Conservation (phyloP, 1,284 basidiomycete species). For the Agroathelia rolfsii region DNA sequence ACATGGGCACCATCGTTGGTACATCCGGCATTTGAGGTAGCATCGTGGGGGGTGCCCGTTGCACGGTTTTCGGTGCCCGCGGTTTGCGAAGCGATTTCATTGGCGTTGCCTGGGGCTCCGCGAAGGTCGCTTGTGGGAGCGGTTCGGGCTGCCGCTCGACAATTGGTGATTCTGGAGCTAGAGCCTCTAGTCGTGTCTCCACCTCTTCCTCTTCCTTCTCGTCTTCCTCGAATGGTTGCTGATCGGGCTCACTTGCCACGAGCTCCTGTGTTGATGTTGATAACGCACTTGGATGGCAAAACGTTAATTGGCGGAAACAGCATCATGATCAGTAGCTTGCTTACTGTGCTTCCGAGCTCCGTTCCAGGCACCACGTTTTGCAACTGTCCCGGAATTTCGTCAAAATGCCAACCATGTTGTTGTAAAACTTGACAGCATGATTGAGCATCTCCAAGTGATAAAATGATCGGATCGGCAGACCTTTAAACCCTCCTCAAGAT, state of each 20-base stretch:
- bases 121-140: slow-evolving; percentile 1
- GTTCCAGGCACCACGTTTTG: slow-evolving; percentile 60
- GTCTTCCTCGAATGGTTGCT: no score
- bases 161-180: no score
- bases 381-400: slow-evolving; percentile 69
- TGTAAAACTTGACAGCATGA: slow-evolving; percentile 66
- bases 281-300: slow-evolving; percentile 23
- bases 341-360: slow-evolving; percentile 52
- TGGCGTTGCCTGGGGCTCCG: no score
- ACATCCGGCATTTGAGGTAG: slow-evolving; percentile 19
- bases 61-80: background rate
- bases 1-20: slow-evolving; percentile 29
- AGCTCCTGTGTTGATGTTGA: slow-evolving; percentile 17
- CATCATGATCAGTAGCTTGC: no score
- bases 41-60: background rate
- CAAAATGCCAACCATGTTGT: slow-evolving; percentile 64
- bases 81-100: no score
- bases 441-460: background rate
- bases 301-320: background rate
- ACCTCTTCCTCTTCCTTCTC: no score
- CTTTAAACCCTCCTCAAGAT: slow-evolving; percentile 84
- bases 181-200: no score
- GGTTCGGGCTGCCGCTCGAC: no score
- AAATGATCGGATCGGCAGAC: slow-evolving; percentile 28
- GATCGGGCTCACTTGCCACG: no score